These are phyloP conservation scores for Trametes sp. DNA, from an alignment of 1,284 basidiomycete genomes.

Conservation along the genomic window DNA sequence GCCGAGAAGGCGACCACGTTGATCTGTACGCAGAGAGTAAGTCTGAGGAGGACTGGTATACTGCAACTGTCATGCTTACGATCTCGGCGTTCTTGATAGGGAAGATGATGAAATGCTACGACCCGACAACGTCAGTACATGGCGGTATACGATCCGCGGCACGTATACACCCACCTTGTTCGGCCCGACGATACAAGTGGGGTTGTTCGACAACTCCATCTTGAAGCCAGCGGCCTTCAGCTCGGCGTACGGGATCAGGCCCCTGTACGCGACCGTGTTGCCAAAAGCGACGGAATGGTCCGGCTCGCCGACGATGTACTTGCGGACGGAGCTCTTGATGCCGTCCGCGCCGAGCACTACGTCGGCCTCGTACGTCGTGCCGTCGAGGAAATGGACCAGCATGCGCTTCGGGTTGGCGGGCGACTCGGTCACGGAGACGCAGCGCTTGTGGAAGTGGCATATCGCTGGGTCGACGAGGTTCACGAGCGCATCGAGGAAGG, in stretches of 20 bases:
- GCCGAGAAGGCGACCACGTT: slow-evolving; percentile 62
- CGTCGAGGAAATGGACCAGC: slow-evolving; percentile 54
- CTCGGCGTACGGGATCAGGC: slow-evolving; percentile 49
- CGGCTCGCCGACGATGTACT: slow-evolving; percentile 38
- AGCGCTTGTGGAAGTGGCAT: slow-evolving; percentile 60
- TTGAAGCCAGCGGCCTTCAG: slow-evolving; percentile 52
- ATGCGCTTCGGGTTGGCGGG: slow-evolving; percentile 39
- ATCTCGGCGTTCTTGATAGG: slow-evolving; percentile 53
- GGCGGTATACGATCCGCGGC: background rate
- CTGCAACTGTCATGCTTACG: too few species aligned
- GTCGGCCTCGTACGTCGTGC: slow-evolving; percentile 54
- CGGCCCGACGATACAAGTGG: slow-evolving; percentile 50
- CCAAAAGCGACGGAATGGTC: slow-evolving; percentile 47
- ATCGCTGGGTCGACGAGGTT: slow-evolving; percentile 49
- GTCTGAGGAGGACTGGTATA: too few species aligned
- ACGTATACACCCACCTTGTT: slow-evolving; percentile 46
- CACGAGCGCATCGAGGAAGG: slow-evolving; percentile 57
- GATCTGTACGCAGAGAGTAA: slow-evolving; percentile 44
- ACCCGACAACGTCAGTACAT: background rate
- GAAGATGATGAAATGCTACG: slow-evolving; percentile 64
- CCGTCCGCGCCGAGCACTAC: slow-evolving; percentile 65
- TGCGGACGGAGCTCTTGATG: slow-evolving; percentile 54
- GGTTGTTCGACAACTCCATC: slow-evolving; percentile 44
- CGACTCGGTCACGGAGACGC: slow-evolving; percentile 43
- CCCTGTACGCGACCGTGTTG: slow-evolving; percentile 57